Base-by-base conservation (phyloP, 768 basidiomycete genomes). In the Coprinopsis marcescibilis region DNA sequence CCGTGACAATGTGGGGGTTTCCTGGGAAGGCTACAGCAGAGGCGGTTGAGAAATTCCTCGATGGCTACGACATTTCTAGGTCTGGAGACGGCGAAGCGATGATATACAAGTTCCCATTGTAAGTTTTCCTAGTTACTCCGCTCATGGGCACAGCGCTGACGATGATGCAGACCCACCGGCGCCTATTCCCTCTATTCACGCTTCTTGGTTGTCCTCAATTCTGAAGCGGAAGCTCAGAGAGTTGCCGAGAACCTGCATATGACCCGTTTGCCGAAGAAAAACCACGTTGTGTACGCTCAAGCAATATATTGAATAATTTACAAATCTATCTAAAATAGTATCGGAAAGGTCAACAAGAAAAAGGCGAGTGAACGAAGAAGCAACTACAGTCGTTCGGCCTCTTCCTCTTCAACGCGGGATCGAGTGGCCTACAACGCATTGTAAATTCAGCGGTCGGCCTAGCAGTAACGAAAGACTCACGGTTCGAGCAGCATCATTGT, bases 381-480 rank as follows among this genome's bases (percentile, higher is more conserved):
- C 27, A 47, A 20, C 32, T 68, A 87, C 84, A 89, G 87, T 52
- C 85, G 72, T 56, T 85, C 82, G 2, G 73, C 73, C 35, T 87
- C 85, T 20, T 71, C 62, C 23, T 83, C 79, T n/a, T 77, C 86
- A 34, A 80, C 57, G 37, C 80, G 77, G 45, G 76, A 61, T 53
- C 84, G 78, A 38, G 79, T 76, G 26, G 68, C 75, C 83, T 84
- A 52, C 8, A 45, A 45, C 33, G 37, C 44, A 47, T 30, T 23
- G 29, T 47, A 21, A 47, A 44, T 20, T 39, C 20, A 50, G 10
- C 19, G n/a, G n/a, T n/a, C 46, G 37, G 2, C 7, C 11, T 17
- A 8, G 27, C 35, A 15, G 4, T 24, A 42, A 14, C 7, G 15
- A 8, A n/a, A 14, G 17, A 68, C 82, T 55, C 38, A 85, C 85